Percentiles rank a stretch among this genome's conserved stretches.
Evolutionary conservation across 768 basidiomycete genomes (phyloP).

Genomic region (Podaxis pistillaris): DNA sequence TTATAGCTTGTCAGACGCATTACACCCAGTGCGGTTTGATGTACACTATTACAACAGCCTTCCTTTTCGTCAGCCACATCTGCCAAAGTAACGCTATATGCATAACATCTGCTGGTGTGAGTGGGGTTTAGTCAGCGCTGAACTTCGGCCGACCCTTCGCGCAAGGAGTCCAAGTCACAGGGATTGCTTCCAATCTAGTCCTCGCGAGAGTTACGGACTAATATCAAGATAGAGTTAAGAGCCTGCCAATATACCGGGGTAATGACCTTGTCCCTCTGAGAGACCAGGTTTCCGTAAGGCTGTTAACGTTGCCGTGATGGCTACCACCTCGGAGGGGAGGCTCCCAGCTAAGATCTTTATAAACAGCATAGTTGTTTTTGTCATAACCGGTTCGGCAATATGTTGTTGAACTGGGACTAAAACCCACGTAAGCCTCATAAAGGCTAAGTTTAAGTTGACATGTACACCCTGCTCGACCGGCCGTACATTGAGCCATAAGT

Average conservation of each 20-base stretch:
- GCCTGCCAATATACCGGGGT: not conserved
- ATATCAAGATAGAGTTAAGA: not conserved
- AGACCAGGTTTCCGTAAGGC: not conserved
- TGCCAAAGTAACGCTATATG: conserved; percentile 13
- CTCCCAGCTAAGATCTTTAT: not conserved
- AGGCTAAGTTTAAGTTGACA: no score
- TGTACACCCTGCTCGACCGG: no score
- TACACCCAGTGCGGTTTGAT: conserved; percentile 20
- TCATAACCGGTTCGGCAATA: no score
- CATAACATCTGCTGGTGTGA: conserved; percentile 18
- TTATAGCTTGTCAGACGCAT: conserved; percentile 10
- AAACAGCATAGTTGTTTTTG: no score
- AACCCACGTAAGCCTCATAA: no score
- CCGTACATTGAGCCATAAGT: no score
- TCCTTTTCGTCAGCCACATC: conserved; percentile 16
- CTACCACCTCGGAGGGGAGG: not conserved
- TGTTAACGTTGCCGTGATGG: not conserved
- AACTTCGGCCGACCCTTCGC: not conserved
- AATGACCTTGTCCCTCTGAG: not conserved
- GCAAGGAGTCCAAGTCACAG: conserved; percentile 19
- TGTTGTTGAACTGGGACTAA: no score
- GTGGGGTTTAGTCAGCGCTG: not conserved
- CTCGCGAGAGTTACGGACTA: conserved; percentile 2
- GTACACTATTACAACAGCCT: conserved; percentile 16
- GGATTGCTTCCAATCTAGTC: conserved; percentile 24